A percentile compares a stretch with the other conserved stretches of the same genome.
These are phyloP conservation scores for Colletotrichum endophyticum DNA, from an alignment of 2,329 filamentous ascomycete species.

Conservation along the genomic window DNA sequence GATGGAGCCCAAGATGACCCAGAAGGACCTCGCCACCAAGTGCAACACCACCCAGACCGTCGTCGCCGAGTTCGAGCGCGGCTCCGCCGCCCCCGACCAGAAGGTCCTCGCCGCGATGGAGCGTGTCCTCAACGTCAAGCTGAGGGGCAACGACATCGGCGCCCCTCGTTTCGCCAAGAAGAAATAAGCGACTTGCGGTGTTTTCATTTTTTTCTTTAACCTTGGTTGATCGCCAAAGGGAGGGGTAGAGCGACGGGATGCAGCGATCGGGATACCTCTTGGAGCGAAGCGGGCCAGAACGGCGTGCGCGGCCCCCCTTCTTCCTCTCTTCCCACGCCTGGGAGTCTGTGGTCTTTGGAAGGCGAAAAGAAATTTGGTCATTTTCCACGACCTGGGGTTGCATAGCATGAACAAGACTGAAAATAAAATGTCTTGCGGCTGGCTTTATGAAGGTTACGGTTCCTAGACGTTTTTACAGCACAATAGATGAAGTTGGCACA, in stretches of 20 bases:
- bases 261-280: background rate
- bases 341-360: constrained; percentile 15
- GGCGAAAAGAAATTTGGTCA: background rate
- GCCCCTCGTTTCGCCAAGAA: constrained; percentile 83
- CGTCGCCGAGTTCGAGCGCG: constrained; percentile 86
- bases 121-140: constrained; percentile 84
- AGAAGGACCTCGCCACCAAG: constrained; percentile 85
- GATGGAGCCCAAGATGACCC: constrained; percentile 93
- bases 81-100: constrained; percentile 79
- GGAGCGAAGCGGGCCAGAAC: background rate
- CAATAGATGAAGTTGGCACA: constrained; percentile 22
- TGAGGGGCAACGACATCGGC: constrained; percentile 86
- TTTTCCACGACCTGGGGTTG: constrained; percentile 5
- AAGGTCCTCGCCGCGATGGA: constrained; percentile 81
- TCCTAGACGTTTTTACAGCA: constrained; percentile 19
- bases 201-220: background rate
- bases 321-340: background rate
- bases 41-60: constrained; percentile 85
- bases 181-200: constrained; percentile 36
- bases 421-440: constrained; percentile 6
- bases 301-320: background rate
- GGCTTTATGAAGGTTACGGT: constrained; percentile 20
- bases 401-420: constrained; percentile 17
- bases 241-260: background rate
- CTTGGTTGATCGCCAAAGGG: no score